phyloP scores from a whole-genome alignment of 2,329 filamentous ascomycete genomes.

The Pseudophaeomoniella oleicola region DNA sequence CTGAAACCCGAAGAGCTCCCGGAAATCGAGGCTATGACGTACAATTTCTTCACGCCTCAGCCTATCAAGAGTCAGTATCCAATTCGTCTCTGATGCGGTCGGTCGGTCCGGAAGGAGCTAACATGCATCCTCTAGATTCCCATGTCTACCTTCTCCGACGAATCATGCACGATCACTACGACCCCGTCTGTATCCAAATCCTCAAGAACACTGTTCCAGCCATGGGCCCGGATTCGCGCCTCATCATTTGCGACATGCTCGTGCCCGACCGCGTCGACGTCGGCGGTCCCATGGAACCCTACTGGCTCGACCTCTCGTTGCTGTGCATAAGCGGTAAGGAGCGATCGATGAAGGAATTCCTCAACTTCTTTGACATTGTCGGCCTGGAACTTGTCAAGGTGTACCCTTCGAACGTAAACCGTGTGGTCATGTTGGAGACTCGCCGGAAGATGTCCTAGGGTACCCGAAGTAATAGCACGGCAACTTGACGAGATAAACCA shows the following conservation, averaged over 20 bases:
- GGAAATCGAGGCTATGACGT: conserved; percentile 13
- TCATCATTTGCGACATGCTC: conserved; percentile 14
- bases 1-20: conserved; percentile 11
- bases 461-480: neutral
- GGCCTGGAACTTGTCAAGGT: conserved; percentile 14
- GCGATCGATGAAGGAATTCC: conserved; percentile 13
- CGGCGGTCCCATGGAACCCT: conserved; percentile 11
- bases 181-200: conserved; percentile 12
- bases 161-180: conserved; percentile 13
- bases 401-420: conserved; percentile 5
- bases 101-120: conserved; percentile 3
- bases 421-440: neutral
- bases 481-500: too few relatives aligned
- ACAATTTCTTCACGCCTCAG: conserved; percentile 15
- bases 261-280: conserved; percentile 13
- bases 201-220: conserved; percentile 12
- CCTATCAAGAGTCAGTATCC: conserved; percentile 7
- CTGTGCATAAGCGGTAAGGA: conserved; percentile 18
- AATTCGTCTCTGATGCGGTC: too few relatives aligned
- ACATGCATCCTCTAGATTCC: conserved; percentile 10
- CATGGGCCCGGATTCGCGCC: conserved; percentile 10
- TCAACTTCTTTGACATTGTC: conserved; percentile 8
- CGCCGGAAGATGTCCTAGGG: neutral
- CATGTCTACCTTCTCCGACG: conserved; percentile 15
- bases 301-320: conserved; percentile 16